Conservation (phyloP, 2,329 filamentous ascomycete species). For the Fusarium sp. region DNA sequence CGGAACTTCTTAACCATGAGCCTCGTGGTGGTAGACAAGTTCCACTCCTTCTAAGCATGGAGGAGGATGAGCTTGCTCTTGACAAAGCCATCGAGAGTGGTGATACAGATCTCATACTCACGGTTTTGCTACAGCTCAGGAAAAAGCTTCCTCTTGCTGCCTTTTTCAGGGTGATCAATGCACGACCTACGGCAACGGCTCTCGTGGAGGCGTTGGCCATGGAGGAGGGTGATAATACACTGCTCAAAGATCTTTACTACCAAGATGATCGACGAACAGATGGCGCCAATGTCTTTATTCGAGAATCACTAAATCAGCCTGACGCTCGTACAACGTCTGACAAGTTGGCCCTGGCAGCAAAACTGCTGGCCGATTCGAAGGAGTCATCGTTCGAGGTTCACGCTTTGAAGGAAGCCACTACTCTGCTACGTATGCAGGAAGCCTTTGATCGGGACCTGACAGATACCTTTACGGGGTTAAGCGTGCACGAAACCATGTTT, state of each 20-base stretch:
- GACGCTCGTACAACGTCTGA: slow-evolving; percentile 78
- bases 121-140: slow-evolving; percentile 87
- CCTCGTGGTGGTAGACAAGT: slow-evolving; percentile 96
- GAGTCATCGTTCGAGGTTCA: slow-evolving; percentile 80
- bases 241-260: slow-evolving; percentile 97
- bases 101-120: slow-evolving; percentile 92
- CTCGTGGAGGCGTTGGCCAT: slow-evolving; percentile 86
- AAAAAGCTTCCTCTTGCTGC: slow-evolving; percentile 89
- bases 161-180: slow-evolving; percentile 93
- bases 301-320: slow-evolving; percentile 81
- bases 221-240: slow-evolving; percentile 75
- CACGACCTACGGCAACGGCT: slow-evolving; percentile 84
- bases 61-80: slow-evolving; percentile 92
- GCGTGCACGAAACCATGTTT: slow-evolving; percentile 91
- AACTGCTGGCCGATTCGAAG: slow-evolving; percentile 84
- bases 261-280: slow-evolving; percentile 93
- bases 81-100: slow-evolving; percentile 97
- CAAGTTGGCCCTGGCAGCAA: slow-evolving; percentile 87
- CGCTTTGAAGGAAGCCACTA: slow-evolving; percentile 81
- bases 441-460: slow-evolving; percentile 85
- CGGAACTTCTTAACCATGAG: slow-evolving; percentile 91
- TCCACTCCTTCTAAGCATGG: slow-evolving; percentile 90
- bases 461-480: slow-evolving; percentile 81
- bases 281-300: slow-evolving; percentile 86
- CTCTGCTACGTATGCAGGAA: slow-evolving; percentile 87